Conservation (phyloP, 2,329 filamentous ascomycete genomes). For the Alternaria ethzedia region DNA sequence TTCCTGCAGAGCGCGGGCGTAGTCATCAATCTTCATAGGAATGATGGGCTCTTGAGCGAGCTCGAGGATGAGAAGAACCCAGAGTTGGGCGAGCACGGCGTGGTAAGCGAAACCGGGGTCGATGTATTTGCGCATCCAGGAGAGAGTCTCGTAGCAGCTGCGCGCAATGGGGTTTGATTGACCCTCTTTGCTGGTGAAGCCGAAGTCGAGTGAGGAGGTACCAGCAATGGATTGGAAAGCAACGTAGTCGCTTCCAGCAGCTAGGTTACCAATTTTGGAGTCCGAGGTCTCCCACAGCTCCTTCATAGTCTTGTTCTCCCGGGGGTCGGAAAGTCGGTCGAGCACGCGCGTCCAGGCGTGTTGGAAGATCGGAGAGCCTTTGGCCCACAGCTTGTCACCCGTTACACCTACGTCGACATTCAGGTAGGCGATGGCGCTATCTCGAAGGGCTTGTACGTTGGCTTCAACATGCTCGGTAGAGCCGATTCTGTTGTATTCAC, state of each 20-base stretch:
- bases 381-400: slow-evolving; percentile 75
- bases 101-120: slow-evolving; percentile 88
- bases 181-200: slow-evolving; percentile 63
- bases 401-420: slow-evolving; percentile 87
- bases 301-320: slow-evolving; percentile 71
- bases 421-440: slow-evolving; percentile 82
- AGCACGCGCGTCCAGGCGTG: slow-evolving; percentile 75
- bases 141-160: slow-evolving; percentile 88
- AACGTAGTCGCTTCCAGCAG: slow-evolving; percentile 80
- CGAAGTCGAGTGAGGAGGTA: slow-evolving; percentile 83
- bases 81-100: slow-evolving; percentile 76
- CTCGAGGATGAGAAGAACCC: slow-evolving; percentile 83
- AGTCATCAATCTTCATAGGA: slow-evolving; percentile 79
- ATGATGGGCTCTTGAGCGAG: slow-evolving; percentile 80
- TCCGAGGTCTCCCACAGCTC: slow-evolving; percentile 75
- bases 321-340: slow-evolving; percentile 75
- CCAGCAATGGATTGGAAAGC: slow-evolving; percentile 92
- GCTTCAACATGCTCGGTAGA: slow-evolving; percentile 95
- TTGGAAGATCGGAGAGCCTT: slow-evolving; percentile 81
- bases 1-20: slow-evolving; percentile 67
- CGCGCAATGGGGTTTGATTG: slow-evolving; percentile 68
- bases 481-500: slow-evolving; percentile 91
- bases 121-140: slow-evolving; percentile 80
- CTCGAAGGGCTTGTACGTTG: slow-evolving; percentile 73
- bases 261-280: slow-evolving; percentile 69